Evolutionary conservation across 164 flowering plant genomes (phyloP).

Genomic region (Nymphaea thermarum): DNA sequence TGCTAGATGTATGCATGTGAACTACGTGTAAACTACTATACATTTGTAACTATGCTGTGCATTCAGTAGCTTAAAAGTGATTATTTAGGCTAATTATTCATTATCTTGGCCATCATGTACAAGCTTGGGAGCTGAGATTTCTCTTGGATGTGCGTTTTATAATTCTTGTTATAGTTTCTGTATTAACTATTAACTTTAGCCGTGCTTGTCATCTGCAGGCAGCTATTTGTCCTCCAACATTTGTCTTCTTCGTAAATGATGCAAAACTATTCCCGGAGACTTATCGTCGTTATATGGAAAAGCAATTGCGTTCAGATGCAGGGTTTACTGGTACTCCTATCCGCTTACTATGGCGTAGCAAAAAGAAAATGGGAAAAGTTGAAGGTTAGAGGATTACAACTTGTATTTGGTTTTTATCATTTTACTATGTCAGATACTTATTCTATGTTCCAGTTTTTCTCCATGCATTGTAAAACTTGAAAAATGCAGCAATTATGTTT

Average conservation of each 20-base stretch:
- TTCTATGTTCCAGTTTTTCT: neutral
- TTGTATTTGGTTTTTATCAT: neutral
- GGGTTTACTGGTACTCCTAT: conserved; percentile 94
- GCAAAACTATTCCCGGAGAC: conserved; percentile 88
- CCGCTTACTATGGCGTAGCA: conserved; percentile 95
- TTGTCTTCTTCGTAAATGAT: conserved; percentile 98
- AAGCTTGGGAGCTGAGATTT: neutral
- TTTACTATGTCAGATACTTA: neutral
- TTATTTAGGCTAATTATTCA: too few species aligned
- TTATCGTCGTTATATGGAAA: conserved; percentile 93
- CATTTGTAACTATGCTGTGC: too few species aligned
- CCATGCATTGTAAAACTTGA: neutral
- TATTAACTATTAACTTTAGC: neutral
- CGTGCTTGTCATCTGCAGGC: conserved; percentile 49
- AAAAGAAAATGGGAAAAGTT: conserved; percentile 46
- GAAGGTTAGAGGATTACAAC: conserved; percentile 25
- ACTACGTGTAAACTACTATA: too few species aligned
- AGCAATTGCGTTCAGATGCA: conserved; percentile 78
- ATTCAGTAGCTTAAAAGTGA: too few species aligned
- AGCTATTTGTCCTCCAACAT: conserved; percentile 93
- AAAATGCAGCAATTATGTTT: neutral
- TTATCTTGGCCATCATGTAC: too few species aligned
- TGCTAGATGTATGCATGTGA: too few species aligned
- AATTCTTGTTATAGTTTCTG: neutral
- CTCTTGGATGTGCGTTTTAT: neutral